Conservation (phyloP, 345 rosid species). For the Brassica incana region DNA sequence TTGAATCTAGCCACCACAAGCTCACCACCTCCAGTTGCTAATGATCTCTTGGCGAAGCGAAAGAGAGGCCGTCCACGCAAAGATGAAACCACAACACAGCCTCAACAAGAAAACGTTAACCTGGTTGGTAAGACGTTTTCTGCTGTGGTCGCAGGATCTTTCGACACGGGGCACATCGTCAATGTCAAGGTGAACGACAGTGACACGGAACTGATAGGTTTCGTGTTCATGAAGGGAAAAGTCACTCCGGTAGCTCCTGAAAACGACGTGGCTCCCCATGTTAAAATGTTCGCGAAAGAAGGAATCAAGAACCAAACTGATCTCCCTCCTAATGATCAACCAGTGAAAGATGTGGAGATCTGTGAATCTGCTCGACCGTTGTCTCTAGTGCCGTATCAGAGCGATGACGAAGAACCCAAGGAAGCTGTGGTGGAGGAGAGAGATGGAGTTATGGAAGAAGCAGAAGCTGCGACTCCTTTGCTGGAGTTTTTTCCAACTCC, state of each 20-base stretch:
- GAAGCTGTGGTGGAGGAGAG: slow-evolving; percentile 14
- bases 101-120: slow-evolving; percentile 26
- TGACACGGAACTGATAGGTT: slow-evolving; percentile 24
- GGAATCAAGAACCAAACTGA: slow-evolving; percentile 44
- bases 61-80: slow-evolving; percentile 70
- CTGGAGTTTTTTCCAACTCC: no score
- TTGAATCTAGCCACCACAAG: slow-evolving; percentile 31
- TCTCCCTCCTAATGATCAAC: slow-evolving; percentile 38
- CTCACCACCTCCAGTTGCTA: slow-evolving; percentile 41
- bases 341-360: slow-evolving; percentile 27
- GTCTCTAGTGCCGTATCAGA: slow-evolving; percentile 22
- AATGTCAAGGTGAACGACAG: slow-evolving; percentile 53
- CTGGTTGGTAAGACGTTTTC: slow-evolving; percentile 58
- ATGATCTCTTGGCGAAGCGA: slow-evolving; percentile 45
- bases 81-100: slow-evolving; percentile 33
- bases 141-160: slow-evolving; percentile 64
- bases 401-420: slow-evolving; percentile 27
- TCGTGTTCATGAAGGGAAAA: neutral
- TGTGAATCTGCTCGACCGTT: slow-evolving; percentile 38
- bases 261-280: slow-evolving; percentile 70
- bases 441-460: no score
- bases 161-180: slow-evolving; percentile 67
- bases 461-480: no score
- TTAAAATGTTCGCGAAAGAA: slow-evolving; percentile 49
- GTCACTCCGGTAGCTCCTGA: slow-evolving; percentile 49